Conservation (phyloP, 2,329 filamentous ascomycete genomes). For the Diaporthe citriasiana region DNA sequence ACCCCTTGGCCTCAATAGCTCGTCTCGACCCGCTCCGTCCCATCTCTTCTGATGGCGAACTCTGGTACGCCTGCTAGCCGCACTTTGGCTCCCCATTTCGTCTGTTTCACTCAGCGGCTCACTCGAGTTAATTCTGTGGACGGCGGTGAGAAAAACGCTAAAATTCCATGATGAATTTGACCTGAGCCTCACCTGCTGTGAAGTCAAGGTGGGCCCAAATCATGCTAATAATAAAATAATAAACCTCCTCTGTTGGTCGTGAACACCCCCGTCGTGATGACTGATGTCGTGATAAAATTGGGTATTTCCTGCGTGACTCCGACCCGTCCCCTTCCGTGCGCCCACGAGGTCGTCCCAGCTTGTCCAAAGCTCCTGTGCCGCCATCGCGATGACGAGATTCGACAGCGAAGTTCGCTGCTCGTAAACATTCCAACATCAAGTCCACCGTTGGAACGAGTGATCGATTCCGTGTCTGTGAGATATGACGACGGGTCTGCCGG, state of each 20-base stretch:
- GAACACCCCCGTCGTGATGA: conserved; percentile 23
- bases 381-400: conserved; percentile 5
- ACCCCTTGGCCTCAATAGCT: conserved; percentile 36
- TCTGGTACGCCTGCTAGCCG: not conserved
- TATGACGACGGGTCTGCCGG: not conserved
- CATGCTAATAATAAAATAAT: conserved; percentile 29
- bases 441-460: not conserved
- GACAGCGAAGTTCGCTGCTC: not conserved
- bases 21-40: conserved; percentile 34
- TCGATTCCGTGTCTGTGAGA: not conserved
- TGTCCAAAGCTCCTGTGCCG: conserved; percentile 18
- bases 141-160: conserved; percentile 26
- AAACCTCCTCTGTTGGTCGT: conserved; percentile 21
- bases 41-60: conserved; percentile 1
- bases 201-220: not conserved
- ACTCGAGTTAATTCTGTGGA: conserved; percentile 8
- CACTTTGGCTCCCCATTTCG: not conserved
- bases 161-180: conserved; percentile 21
- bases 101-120: not conserved
- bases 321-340: not conserved
- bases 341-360: not conserved
- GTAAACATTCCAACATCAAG: not conserved
- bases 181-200: not conserved
- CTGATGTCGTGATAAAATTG: conserved; percentile 21
- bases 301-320: conserved; percentile 23